Evolutionary conservation across 805 yeast genomes (phyloP).

Genomic region (Saccharomyces paradoxus): DNA sequence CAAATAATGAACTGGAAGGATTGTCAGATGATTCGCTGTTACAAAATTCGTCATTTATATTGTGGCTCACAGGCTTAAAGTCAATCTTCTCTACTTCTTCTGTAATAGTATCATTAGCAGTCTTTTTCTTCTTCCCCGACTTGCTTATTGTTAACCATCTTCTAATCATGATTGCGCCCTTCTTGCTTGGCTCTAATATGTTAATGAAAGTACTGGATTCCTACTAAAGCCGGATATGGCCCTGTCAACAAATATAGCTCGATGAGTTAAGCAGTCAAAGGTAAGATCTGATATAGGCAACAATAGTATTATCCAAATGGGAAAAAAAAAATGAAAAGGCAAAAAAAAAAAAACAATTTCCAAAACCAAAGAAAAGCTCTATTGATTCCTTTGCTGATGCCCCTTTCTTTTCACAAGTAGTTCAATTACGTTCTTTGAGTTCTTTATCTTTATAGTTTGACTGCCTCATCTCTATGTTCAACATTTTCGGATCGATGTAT

Average conservation of each 20-base stretch:
- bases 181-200: neutral
- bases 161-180: neutral
- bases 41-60: neutral
- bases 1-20: neutral
- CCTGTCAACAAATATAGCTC: neutral
- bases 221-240: neutral
- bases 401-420: neutral
- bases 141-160: neutral
- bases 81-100: neutral
- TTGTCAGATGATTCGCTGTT: neutral
- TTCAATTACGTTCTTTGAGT: neutral
- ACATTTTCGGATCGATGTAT: neutral
- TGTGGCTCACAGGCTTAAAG: neutral
- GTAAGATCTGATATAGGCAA: neutral
- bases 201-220: neutral
- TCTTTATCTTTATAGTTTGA: neutral
- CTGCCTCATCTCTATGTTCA: neutral
- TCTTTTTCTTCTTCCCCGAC: neutral
- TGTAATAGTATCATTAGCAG: neutral
- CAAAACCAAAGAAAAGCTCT: neutral
- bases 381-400: neutral
- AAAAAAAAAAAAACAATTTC: neutral
- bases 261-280: neutral
- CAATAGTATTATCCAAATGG: neutral
- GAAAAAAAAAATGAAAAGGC: neutral